Conservation (phyloP, 495 filamentous ascomycete genomes). For the Penicilliopsis zonata region DNA sequence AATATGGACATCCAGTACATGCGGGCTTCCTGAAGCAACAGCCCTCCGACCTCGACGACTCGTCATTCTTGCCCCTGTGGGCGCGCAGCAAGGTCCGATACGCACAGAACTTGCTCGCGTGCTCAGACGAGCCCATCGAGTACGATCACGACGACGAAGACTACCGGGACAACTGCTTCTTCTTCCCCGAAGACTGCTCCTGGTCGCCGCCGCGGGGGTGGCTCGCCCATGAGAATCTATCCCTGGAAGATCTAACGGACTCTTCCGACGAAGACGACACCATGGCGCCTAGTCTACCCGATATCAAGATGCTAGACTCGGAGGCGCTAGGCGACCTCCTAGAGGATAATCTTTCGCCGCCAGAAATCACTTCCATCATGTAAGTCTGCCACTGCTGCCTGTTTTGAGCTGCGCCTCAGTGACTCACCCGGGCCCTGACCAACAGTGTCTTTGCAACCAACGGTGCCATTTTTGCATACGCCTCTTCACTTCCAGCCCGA, state of each 20-base stretch:
- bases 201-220: conserved; percentile 27
- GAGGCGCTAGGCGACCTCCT: conserved; percentile 34
- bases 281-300: conserved; percentile 36
- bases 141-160: conserved; percentile 37
- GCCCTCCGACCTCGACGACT: conserved; percentile 6
- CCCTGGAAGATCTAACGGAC: conserved; percentile 2
- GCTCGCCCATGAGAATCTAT: conserved; percentile 10
- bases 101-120: conserved; percentile 29
- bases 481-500: conserved; percentile 28
- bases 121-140: conserved; percentile 31
- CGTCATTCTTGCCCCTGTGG: conserved; percentile 29
- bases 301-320: conserved; percentile 37
- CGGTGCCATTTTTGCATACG: conserved; percentile 35
- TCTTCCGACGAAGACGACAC: conserved; percentile 11
- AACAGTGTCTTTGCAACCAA: conserved; percentile 27
- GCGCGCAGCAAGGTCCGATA: conserved; percentile 25
- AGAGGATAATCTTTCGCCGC: conserved; percentile 35
- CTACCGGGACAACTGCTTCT: conserved; percentile 34
- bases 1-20: conserved; percentile 13
- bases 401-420: neutral
- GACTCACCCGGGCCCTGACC: neutral
- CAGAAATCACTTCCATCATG: conserved; percentile 37
- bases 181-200: conserved; percentile 37
- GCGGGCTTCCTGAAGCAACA: conserved; percentile 5
- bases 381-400: conserved; percentile 7